Evolutionary conservation across 2,329 filamentous ascomycete genomes (phyloP).

Genomic region (Incumbomyces lentus): DNA sequence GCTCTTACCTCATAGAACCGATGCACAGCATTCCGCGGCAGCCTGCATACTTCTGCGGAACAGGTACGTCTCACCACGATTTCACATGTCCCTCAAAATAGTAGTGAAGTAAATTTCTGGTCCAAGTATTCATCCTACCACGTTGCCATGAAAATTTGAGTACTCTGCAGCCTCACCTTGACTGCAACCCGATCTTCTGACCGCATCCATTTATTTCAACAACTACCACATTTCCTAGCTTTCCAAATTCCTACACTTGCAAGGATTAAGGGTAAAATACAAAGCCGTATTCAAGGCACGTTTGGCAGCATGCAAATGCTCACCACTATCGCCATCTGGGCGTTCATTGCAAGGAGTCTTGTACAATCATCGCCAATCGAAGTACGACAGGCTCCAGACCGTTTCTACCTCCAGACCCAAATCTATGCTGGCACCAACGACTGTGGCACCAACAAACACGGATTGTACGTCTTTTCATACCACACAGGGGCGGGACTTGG

Average conservation of each 20-base stretch:
- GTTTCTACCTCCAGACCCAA: constrained; percentile 17
- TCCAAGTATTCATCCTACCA: too few species aligned
- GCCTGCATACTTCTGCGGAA: not conserved
- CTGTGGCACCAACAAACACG: constrained; percentile 18
- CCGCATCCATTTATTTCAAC: too few species aligned
- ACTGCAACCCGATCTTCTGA: too few species aligned
- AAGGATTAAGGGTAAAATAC: too few species aligned
- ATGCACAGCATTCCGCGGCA: not conserved
- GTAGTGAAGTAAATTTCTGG: too few species aligned
- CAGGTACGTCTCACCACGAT: too few species aligned
- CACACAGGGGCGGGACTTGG: constrained; percentile 21
- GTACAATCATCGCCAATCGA: constrained; percentile 12
- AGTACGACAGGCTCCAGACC: constrained; percentile 12
- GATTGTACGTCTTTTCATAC: constrained; percentile 17
- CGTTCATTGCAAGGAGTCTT: constrained; percentile 7
- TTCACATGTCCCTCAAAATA: too few species aligned
- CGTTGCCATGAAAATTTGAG: too few species aligned
- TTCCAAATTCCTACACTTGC: too few species aligned
- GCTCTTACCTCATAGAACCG: not conserved
- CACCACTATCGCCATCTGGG: constrained; percentile 6
- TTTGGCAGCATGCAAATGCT: constrained; percentile 14
- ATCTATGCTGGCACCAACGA: constrained; percentile 13
- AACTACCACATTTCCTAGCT: too few species aligned
- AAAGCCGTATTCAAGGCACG: too few species aligned
- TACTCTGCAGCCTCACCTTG: too few species aligned